phyloP scores from a whole-genome alignment of 2,329 filamentous ascomycete genomes.

The Pyrenophora tritici-repentis region DNA sequence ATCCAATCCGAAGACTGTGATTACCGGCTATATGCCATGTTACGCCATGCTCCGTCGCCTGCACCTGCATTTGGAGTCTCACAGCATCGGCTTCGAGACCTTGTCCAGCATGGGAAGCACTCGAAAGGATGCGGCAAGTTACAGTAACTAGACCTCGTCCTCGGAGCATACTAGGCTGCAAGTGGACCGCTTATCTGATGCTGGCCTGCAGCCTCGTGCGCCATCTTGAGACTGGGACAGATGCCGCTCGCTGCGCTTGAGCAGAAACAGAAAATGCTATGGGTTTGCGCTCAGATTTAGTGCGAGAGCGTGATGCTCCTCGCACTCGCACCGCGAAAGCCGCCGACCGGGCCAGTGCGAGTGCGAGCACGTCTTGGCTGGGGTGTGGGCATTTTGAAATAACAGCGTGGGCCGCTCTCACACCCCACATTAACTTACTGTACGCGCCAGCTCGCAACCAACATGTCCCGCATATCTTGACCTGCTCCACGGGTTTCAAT shows the following conservation, averaged over 20 bases:
- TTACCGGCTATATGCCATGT: constrained; percentile 24
- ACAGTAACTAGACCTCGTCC: constrained; percentile 2
- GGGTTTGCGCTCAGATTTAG: constrained; percentile 1
- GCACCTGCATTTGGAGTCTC: constrained; percentile 29
- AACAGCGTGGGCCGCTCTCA: constrained; percentile 2
- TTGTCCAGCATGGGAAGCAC: not conserved
- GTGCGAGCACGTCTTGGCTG: not conserved
- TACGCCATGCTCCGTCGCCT: constrained; percentile 11
- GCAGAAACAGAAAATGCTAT: constrained; percentile 31
- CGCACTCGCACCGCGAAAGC: constrained; percentile 17
- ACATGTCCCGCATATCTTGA: constrained; percentile 4
- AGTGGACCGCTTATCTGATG: constrained; percentile 6
- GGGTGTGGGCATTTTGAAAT: not conserved
- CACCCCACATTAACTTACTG: constrained; percentile 5
- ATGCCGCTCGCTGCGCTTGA: constrained; percentile 18
- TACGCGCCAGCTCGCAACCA: constrained; percentile 9
- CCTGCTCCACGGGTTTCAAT: constrained; percentile 7
- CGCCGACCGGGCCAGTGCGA: not conserved
- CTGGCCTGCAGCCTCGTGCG: constrained; percentile 16
- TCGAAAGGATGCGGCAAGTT: constrained; percentile 2
- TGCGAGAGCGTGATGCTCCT: constrained; percentile 7
- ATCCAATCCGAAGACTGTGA: constrained; percentile 3
- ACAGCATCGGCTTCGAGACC: constrained; percentile 26
- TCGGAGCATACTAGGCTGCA: constrained; percentile 2
- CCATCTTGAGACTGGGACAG: not conserved